These are phyloP conservation scores for grape (Vitis vinifera) DNA, from an alignment of 164 flowering plant genomes.

Conservation along the genomic window ASM3070453v1 NC_081809.1:2426501-2427000, in stretches of 20 bases:
- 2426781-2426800: constrained; percentile 69
- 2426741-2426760: constrained; percentile 88
- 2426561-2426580: constrained; percentile 56
- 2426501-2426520: constrained; percentile 56
- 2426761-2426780: constrained; percentile 73
- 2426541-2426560: constrained; percentile 83
- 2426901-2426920: constrained; percentile 80
- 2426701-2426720: constrained; percentile 94
- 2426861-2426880: constrained; percentile 37
- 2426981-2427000: neutral
- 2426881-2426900: constrained; percentile 52
- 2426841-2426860: constrained; percentile 28
- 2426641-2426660: constrained; percentile 5
- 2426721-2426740: constrained; percentile 91
- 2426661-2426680: constrained; percentile 12
- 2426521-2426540: constrained; percentile 59
- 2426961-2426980: neutral
- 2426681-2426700: constrained; percentile 81
- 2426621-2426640: neutral
- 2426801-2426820: constrained; percentile 37
- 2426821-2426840: constrained; percentile 34
- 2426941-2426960: constrained; percentile 9
- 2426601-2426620: constrained; percentile 8
- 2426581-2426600: constrained; percentile 8
- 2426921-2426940: constrained; percentile 39